Evolutionary conservation across 2,329 filamentous ascomycete genomes (phyloP).

Genomic region (Nigrospora osmanthi): DNA sequence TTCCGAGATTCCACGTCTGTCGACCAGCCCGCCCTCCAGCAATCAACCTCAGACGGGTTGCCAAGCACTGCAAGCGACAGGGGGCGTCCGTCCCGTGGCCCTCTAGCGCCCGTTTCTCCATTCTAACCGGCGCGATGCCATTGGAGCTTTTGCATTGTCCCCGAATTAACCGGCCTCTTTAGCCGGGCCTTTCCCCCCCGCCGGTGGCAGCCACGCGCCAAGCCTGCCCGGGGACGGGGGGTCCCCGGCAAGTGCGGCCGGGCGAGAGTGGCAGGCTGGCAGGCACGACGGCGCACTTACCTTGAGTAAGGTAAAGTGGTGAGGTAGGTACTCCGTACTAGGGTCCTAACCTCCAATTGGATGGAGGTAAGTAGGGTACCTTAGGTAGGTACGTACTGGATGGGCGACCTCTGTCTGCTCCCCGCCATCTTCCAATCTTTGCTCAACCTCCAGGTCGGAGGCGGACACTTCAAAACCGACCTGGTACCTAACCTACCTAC

Average conservation of each 20-base stretch:
- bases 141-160: constrained; percentile 1
- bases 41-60: neutral
- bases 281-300: too few species aligned
- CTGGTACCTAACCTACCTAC: too few species aligned
- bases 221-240: too few species aligned
- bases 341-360: too few species aligned
- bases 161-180: constrained; percentile 1
- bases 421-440: neutral
- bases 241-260: neutral
- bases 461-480: too few species aligned
- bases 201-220: neutral
- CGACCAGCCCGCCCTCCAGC: neutral
- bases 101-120: neutral
- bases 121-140: neutral
- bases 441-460: too few species aligned
- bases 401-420: too few species aligned
- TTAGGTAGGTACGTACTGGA: neutral
- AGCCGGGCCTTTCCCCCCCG: neutral
- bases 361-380: too few species aligned
- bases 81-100: neutral
- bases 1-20: neutral
- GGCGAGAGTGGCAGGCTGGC: neutral
- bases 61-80: neutral
- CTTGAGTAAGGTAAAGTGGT: too few species aligned
- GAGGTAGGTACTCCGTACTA: too few species aligned